These are phyloP conservation scores for Auricularia cornea DNA, from an alignment of 768 basidiomycete species.

Conservation along the genomic window DNA sequence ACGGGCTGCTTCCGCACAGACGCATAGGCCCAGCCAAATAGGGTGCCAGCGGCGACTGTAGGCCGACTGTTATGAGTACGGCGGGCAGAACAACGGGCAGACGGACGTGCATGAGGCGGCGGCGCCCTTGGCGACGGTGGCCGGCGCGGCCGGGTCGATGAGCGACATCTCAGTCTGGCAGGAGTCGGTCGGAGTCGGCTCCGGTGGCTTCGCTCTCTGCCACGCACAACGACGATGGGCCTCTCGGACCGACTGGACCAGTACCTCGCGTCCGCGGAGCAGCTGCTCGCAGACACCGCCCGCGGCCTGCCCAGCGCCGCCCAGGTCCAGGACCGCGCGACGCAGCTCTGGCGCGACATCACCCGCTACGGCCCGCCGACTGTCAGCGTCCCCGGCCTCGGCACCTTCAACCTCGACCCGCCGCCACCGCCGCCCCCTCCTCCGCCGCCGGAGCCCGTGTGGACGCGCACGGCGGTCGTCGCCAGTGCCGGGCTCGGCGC, in stretches of 20 bases:
- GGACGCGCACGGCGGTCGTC: constrained; percentile 37
- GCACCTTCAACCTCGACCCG: constrained; percentile 59
- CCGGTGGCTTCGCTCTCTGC: background rate
- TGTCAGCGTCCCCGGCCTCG: constrained; percentile 54
- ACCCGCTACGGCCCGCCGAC: constrained; percentile 64
- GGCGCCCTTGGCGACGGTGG: constrained; percentile 38
- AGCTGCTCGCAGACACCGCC: background rate
- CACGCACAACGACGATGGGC: background rate
- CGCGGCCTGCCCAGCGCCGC: background rate
- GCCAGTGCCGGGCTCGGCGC: constrained; percentile 37
- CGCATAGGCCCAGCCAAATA: background rate
- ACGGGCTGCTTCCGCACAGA: background rate
- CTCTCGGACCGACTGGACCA: background rate
- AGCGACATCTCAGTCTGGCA: background rate
- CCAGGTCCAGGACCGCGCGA: constrained; percentile 47
- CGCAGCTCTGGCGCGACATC: constrained; percentile 70
- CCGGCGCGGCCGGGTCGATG: constrained; percentile 12
- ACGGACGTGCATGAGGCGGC: background rate
- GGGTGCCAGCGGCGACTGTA: background rate
- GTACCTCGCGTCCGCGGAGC: background rate
- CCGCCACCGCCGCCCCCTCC: constrained; percentile 49
- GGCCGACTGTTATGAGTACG: background rate
- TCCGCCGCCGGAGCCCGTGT: constrained; percentile 43
- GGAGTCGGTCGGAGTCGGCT: background rate
- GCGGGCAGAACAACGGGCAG: background rate